Base-by-base conservation (phyloP, 2,329 filamentous ascomycete species). In the Cadophora sp. region DNA sequence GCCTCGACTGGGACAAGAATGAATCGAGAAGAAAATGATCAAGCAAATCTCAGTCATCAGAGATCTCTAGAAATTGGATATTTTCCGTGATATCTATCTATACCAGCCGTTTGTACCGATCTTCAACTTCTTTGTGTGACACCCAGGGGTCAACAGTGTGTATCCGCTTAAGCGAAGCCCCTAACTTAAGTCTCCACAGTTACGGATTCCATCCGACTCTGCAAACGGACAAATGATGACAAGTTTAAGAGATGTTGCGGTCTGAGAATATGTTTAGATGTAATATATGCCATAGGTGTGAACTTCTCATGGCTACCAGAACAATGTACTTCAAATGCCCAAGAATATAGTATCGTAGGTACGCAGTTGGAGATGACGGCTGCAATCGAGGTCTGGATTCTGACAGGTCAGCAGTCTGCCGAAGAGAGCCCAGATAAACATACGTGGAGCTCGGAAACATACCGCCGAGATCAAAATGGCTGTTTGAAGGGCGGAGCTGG, bases 161-260 rank as follows among this genome's bases (percentile, higher is more conserved):
- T 36, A 33, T 13, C 58, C 58, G 58, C 22, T 27, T 48, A 60
- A 60, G 58, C 58, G 58, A 60, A 14, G 24, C 41, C 41, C 22
- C 41, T 48, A 22, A 24, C 41, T 60, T 11, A 13, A 43, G 20
- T 58, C 11, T 43, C 55, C 55, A 58, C 30, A 56, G 1, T 20
- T 41, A 39, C 53, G 33, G 20, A n/a, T 43, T 33, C 13, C 9
- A 27, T 18, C 33, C 20, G 9, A 1, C 16, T 2, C 11, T 18
- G 22, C 55, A 58, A 58, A 58, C 55, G n/a, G 53, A 8, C 3
- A n/a, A n/a, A 16, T 2, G 3, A 24, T 58, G 36, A 24, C 30
- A 11, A 41, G 8, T n/a, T 8, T 36, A 5, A 6, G n/a, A 41
- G 9, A 22, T 20, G 1, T 41, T 33, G 6, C 13, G 7, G 16